Evolutionary conservation across 1,284 basidiomycete species (phyloP), one percentile per base, ranked within the genome.

Genomic region (Cryptococcus amylolentus): DNA sequence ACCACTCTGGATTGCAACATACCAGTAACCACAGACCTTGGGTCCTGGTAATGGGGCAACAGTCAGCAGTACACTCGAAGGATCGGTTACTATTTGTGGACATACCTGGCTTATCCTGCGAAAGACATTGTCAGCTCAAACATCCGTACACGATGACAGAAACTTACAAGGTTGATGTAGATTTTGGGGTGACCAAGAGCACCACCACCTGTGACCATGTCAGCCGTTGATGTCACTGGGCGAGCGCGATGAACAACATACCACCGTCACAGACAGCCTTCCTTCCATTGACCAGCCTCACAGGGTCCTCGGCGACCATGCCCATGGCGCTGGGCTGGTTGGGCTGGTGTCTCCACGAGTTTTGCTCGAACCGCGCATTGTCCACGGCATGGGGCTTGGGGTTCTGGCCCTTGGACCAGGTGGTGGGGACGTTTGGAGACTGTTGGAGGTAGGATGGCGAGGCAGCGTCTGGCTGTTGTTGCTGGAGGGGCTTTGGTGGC

Each of bases 141-240:
- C 18, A 26, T 26, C 20, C 46, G 39, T 26, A 43, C 28, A n/a
- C 48, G 31, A n/a, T 5, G 48, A 18, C n/a, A 13, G 27, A 9
- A 20, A 61, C 66, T 68, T 40, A 68, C 93, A 73, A 97, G 77
- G 81, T 97, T 98, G 78, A 98, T 95, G 74, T 85, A 98, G 64
- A 98, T 87, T 81, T 91, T 93, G 14, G 95, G 95, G 76, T 98
- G 95, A 47, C 95, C 95, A 37, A 98, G 83, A 49, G 95, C 85
- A n/a, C 95, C 95, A 76, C 86, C 87, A 77, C 94, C 94, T 98
- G 64, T 13, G 42, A 53, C 39, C 55, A 26, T 45, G 10, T 47
- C 31, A 54, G 23, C 31, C 37, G 16, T 28, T 39, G 8, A 9
- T 14, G 7, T 27, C 42, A 31, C 1, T 14, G 44, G 14, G 35